Evolutionary conservation across 1,284 basidiomycete genomes (phyloP), one percentile per base, ranked within the genome.

Genomic region (Ganoderma boninense): DNA sequence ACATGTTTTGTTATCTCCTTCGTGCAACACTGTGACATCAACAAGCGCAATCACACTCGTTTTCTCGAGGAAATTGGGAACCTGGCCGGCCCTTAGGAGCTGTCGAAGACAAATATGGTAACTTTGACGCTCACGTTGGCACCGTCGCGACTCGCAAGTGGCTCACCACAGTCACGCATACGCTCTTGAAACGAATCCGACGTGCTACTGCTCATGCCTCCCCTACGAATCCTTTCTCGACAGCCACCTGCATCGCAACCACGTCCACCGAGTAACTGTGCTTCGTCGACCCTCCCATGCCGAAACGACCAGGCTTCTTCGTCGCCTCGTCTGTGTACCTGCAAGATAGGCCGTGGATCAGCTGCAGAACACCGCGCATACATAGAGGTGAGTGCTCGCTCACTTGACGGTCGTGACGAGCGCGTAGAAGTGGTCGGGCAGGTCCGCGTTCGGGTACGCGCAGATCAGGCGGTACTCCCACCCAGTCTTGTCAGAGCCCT

Each of bases 391-490:
- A 52, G 49, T 26, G 2, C 13, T 23, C 23, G 5, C 49, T 52
- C 23, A 29, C 60, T 42, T 16, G 38, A 43, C 60, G 13, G 38
- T 42, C n/a, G 42, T 40, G 38, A 42, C 60, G 32, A 62, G 42
- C 60, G 38, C n/a, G 35, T 42, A 62, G 13, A 43, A 62, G n/a
- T 40, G 38, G 35, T 40, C 60, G 40, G 40, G 8, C 60, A 42
- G n/a, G 60, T 43, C 60, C 20, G 60, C 42, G 35, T 62, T 43
- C 18, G 60, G 42, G 35, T 62, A 42, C n/a, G 42, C 60, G 38
- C n/a, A 61, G 38, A 40, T 42, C 32, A 61, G 35, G 60, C 60
- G 42, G 40, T 61, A 61, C 60, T 61, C 18, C 35, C 35, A 42
- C 38, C 32, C 42, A 1, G 23, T 40, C 38, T 40, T 40, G 60